A percentile compares a stretch with the other conserved stretches of the same genome.
Conservation (phyloP, 306 rosid genomes). For the Quercus rubra region DNA sequence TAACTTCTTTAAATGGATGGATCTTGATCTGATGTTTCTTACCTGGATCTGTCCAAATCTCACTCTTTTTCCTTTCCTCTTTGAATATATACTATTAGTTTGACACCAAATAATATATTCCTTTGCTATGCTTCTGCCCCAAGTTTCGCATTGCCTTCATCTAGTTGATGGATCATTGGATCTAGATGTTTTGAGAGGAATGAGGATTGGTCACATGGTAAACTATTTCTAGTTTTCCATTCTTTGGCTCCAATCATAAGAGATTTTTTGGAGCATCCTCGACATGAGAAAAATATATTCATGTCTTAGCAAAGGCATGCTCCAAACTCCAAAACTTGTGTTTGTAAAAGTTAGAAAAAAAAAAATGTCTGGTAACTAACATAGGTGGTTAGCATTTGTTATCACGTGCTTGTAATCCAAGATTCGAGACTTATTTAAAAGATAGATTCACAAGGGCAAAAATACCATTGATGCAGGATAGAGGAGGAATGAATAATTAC, state of each 20-base stretch:
- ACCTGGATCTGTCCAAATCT: not conserved
- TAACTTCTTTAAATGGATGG: not conserved
- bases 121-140: not conserved
- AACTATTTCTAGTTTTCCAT: not conserved
- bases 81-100: not conserved
- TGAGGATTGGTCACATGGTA: not conserved
- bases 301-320: conserved; percentile 14
- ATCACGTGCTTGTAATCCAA: conserved; percentile 27
- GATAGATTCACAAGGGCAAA: not conserved
- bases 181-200: not conserved
- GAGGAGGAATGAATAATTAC: not conserved
- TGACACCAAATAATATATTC: not conserved
- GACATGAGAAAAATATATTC: conserved; percentile 4
- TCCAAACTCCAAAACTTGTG: not conserved
- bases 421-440: not conserved
- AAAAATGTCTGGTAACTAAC: conserved; percentile 1
- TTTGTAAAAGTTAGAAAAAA: not conserved
- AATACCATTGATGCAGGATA: not conserved
- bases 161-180: not conserved
- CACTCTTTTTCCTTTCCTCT: not conserved
- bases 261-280: not conserved
- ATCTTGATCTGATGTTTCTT: not conserved
- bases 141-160: not conserved
- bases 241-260: not conserved
- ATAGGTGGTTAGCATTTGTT: conserved; percentile 41